phyloP scores from a whole-genome alignment of 495 filamentous ascomycete species.

The Amphirosellinia nigrospora region DNA sequence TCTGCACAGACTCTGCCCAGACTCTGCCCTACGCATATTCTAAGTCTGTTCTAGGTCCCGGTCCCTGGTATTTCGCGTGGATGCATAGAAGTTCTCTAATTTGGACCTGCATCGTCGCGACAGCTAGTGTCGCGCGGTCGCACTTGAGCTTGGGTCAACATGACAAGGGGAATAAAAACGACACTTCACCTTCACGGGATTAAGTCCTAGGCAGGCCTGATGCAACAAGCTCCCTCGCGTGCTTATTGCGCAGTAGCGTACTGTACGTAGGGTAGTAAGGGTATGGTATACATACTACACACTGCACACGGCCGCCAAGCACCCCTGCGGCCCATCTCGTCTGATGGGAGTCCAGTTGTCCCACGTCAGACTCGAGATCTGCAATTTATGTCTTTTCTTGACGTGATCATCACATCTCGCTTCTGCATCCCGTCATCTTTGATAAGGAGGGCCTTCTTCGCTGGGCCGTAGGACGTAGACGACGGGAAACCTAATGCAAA shows the following conservation, averaged over 20 bases:
- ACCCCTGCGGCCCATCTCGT: constrained; percentile 17
- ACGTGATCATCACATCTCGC: constrained; percentile 17
- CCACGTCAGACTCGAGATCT: constrained; percentile 25
- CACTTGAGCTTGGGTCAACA: not conserved
- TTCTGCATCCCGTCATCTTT: not conserved
- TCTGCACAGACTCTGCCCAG: constrained; percentile 4
- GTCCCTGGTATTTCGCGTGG: constrained; percentile 2
- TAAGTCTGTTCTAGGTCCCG: not conserved
- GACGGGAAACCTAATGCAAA: not conserved
- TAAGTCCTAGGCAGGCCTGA: not conserved
- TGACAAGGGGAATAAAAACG: not conserved
- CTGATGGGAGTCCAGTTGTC: constrained; percentile 21
- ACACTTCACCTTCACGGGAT: not conserved
- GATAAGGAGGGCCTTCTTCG: constrained; percentile 19
- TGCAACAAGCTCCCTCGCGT: constrained; percentile 1
- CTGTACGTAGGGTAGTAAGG: not conserved
- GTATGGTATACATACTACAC: not conserved
- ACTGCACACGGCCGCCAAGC: constrained; percentile 6
- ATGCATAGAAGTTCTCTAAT: constrained; percentile 14
- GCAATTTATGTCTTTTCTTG: constrained; percentile 20
- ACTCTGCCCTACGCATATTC: constrained; percentile 19
- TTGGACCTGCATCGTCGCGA: constrained; percentile 16
- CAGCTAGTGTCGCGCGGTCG: not conserved
- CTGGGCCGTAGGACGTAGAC: not conserved
- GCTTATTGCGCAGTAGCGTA: no score